Conservation (phyloP, 2,329 filamentous ascomycete species). For the Aspergillus sp. region DNA sequence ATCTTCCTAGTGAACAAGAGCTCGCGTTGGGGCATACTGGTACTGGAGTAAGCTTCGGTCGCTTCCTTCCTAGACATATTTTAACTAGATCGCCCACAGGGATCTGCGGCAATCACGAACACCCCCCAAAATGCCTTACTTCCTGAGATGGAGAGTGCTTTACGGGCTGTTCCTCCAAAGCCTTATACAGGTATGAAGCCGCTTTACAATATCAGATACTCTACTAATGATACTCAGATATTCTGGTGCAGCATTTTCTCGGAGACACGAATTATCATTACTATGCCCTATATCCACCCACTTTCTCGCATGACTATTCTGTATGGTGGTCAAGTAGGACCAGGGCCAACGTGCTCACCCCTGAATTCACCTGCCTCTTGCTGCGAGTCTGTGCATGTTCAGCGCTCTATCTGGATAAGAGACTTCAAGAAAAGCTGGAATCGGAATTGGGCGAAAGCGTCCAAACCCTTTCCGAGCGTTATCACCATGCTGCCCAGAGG, state of each 20-base stretch:
- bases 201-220: neutral
- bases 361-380: constrained; percentile 42
- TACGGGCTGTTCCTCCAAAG: constrained; percentile 29
- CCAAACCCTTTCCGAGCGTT: constrained; percentile 33
- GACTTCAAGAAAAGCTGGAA: constrained; percentile 36
- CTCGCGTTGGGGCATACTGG: constrained; percentile 3
- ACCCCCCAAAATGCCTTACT: constrained; percentile 9
- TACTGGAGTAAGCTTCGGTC: neutral
- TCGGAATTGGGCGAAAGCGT: constrained; percentile 36
- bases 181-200: constrained; percentile 27
- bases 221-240: constrained; percentile 25
- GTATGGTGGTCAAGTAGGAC: constrained; percentile 39
- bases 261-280: constrained; percentile 40
- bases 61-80: no score
- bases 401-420: constrained; percentile 34
- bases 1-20: constrained; percentile 6
- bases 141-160: constrained; percentile 25
- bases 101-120: constrained; percentile 6
- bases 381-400: constrained; percentile 42
- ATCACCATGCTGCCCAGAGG: constrained; percentile 37
- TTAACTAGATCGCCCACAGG: neutral
- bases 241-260: constrained; percentile 41
- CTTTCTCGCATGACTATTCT: constrained; percentile 39
- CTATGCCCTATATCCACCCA: constrained; percentile 40
- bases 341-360: constrained; percentile 26